Conservation (phyloP, 1,284 basidiomycete genomes). For the Earliella scabrosa region DNA sequence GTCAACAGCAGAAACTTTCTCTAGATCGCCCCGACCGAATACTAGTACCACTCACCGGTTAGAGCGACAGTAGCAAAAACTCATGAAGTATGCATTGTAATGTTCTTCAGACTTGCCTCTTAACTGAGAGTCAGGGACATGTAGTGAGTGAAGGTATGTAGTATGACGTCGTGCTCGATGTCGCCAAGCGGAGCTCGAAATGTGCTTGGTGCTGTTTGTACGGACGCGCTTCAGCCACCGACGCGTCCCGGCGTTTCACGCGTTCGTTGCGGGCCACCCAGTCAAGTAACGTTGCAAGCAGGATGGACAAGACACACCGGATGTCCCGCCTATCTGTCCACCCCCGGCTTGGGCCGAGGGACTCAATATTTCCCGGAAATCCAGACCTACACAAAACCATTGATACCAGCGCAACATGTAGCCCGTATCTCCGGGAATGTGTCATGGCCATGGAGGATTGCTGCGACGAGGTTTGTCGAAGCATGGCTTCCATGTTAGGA, state of each 20-base stretch:
- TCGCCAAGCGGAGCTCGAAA: constrained; percentile 33
- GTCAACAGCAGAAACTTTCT: no score
- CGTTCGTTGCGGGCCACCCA: neutral
- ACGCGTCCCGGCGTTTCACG: constrained; percentile 28
- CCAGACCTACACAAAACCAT: constrained; percentile 57
- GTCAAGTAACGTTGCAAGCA: neutral
- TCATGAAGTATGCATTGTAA: no score
- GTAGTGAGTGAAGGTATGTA: no score
- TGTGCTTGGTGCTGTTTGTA: constrained; percentile 21
- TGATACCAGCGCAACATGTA: constrained; percentile 65
- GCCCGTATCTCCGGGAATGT: constrained; percentile 71
- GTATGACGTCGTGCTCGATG: no score
- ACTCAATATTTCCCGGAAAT: constrained; percentile 68
- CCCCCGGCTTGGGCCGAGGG: constrained; percentile 54
- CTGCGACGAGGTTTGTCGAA: constrained; percentile 62
- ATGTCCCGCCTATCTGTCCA: constrained; percentile 66
- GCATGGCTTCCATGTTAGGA: neutral
- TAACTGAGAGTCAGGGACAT: no score
- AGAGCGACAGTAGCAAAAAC: no score
- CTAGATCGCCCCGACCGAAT: no score
- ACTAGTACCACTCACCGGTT: no score
- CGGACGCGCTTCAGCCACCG: constrained; percentile 28
- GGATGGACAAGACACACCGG: constrained; percentile 26
- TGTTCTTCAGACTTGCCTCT: no score
- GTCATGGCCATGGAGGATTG: constrained; percentile 76